Conservation (phyloP, 306 rosid genomes). For the Ochetophila trinervis region DNA sequence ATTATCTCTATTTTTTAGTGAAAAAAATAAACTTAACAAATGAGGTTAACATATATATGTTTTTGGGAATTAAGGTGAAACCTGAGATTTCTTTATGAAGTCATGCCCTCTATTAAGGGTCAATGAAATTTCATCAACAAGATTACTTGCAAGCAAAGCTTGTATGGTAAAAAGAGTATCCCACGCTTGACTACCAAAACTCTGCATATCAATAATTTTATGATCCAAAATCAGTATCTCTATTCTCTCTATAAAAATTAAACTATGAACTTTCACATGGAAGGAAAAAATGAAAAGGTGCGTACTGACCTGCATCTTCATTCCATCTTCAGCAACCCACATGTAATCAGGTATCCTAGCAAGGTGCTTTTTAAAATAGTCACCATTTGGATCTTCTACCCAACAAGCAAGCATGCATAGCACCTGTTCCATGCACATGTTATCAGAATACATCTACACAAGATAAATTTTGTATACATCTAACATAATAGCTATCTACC, state of each 20-base stretch:
- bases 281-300: too few relatives aligned
- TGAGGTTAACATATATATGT: too few relatives aligned
- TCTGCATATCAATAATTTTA: conserved; percentile 19
- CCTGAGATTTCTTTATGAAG: conserved; percentile 58
- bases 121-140: conserved; percentile 40
- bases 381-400: conserved; percentile 1
- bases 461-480: not conserved
- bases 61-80: not conserved
- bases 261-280: too few relatives aligned
- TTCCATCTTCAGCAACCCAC: conserved; percentile 5
- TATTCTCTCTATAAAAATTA: too few relatives aligned
- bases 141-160: conserved; percentile 53
- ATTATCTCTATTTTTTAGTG: too few relatives aligned
- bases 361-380: not conserved
- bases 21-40: too few relatives aligned
- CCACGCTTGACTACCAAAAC: conserved; percentile 60
- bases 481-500: not conserved
- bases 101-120: conserved; percentile 47
- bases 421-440: not conserved
- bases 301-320: not conserved
- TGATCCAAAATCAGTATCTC: too few relatives aligned
- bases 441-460: not conserved
- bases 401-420: conserved; percentile 2
- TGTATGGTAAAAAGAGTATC: conserved; percentile 53
- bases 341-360: not conserved